Evolutionary conservation across 495 filamentous ascomycete genomes (phyloP).

Genomic region (Penicillium lividum): DNA sequence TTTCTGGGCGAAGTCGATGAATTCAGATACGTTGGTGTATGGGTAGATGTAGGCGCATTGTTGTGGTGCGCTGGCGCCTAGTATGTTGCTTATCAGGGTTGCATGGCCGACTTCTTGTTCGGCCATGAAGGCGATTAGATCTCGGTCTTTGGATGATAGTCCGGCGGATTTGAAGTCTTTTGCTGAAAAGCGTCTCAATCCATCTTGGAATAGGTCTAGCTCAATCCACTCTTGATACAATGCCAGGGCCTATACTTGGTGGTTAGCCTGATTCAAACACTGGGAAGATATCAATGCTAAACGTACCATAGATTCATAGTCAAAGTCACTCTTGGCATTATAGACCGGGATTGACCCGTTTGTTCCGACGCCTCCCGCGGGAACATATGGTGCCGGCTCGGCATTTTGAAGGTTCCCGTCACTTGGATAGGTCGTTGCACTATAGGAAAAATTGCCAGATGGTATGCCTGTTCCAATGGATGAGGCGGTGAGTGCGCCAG

Average conservation of each 20-base stretch:
- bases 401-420: constrained; percentile 66
- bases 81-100: constrained; percentile 77
- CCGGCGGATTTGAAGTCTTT: constrained; percentile 71
- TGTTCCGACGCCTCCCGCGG: constrained; percentile 76
- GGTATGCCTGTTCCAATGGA: constrained; percentile 52
- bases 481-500: constrained; percentile 56
- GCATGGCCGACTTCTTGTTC: constrained; percentile 83
- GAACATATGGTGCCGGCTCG: constrained; percentile 71
- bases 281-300: neutral
- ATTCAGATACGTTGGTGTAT: constrained; percentile 73
- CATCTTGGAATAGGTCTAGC: constrained; percentile 83
- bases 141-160: constrained; percentile 66
- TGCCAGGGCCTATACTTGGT: constrained; percentile 49
- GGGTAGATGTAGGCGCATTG: constrained; percentile 86
- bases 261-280: constrained; percentile 26
- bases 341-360: constrained; percentile 76
- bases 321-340: constrained; percentile 68
- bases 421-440: constrained; percentile 63
- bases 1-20: constrained; percentile 84
- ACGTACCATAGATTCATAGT: constrained; percentile 65
- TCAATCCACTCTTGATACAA: constrained; percentile 88
- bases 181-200: constrained; percentile 66
- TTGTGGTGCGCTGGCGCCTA: constrained; percentile 65
- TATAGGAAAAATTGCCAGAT: constrained; percentile 41
- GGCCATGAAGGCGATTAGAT: constrained; percentile 80